Base-by-base conservation (phyloP, 75 land plant genomes). In the Selaginella moellendorffii region DNA sequence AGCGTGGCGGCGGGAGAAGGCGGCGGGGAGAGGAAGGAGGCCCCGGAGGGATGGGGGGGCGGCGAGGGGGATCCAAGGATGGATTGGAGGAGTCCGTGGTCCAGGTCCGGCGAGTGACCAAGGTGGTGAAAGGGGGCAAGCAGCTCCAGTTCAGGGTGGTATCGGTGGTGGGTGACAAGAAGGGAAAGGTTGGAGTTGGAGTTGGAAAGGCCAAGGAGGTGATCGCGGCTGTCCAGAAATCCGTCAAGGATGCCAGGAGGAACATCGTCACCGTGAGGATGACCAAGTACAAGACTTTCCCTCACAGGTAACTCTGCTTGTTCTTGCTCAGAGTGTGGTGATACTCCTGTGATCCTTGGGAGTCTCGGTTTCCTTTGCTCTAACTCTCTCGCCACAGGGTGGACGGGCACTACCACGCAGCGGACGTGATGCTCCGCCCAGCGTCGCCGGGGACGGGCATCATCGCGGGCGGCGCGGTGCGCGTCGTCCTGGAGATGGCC, bases 41-140 rank as follows among this genome's bases (percentile, higher is more conserved):
- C 14, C 46, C 60, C 29, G 51, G 27, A 53, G 29, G 12, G 20
- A 66, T 2, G 60, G 60, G 24, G 9, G 60, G 60, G 18, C 74
- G 58, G 52, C 46, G 46, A 5, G 46, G 46, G 5, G 14, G 10
- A 5, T 36, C 46, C 46, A 5, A 36, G 14, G 99, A 90, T 58
- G 81, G 74, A 53, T 80, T 90, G 27, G 97, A 89, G 54, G 99
- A 93, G 80, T 24, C 79, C 20, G 90, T 88, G 26, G 87, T 93
- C 69, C 96, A 93, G 78, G 82, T 93, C 36, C 76, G 96, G 69
- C 78, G 99, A 68, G 96, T 93, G 8, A 93, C 99, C 1, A 93
- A 93, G 69, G 99, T 93, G 54, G 96, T 89, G 2, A 89, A 93
- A 63, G 99, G 99, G 18, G 99, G 99, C 52, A 89, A 88, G 73